Percentiles rank a stretch among this genome's conserved stretches.
These are phyloP conservation scores for Camelina sativa DNA, from an alignment of 345 rosid genomes.

Conservation along the genomic window DNA sequence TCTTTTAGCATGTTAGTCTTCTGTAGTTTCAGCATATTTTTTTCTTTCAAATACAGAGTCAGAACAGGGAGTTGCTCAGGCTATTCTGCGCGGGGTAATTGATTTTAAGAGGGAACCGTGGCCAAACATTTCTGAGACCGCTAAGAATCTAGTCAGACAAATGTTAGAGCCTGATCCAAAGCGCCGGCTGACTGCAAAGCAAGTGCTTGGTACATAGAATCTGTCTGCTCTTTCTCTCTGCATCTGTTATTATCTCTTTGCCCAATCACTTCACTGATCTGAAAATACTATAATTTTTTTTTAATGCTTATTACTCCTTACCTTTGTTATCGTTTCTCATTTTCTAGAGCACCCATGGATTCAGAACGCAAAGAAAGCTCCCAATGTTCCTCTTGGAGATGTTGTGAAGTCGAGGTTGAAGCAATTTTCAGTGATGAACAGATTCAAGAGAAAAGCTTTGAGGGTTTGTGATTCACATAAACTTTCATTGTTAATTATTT, in stretches of 20 bases:
- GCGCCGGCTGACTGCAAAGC: constrained; percentile 88
- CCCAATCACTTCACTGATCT: constrained; percentile 16
- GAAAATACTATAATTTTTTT: background rate
- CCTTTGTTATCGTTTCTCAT: constrained; percentile 15
- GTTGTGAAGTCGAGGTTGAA: constrained; percentile 95
- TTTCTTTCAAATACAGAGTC: constrained; percentile 64
- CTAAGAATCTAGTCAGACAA: constrained; percentile 84
- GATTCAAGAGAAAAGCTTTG: constrained; percentile 99
- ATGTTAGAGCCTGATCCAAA: constrained; percentile 99
- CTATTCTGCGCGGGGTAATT: constrained; percentile 92
- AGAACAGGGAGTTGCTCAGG: constrained; percentile 99
- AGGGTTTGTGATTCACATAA: constrained; percentile 66
- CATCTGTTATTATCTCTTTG: background rate
- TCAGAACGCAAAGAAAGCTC: constrained; percentile 96
- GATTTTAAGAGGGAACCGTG: constrained; percentile 99
- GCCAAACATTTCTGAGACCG: constrained; percentile 96
- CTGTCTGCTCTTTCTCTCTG: constrained; percentile 13
- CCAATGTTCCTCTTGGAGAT: constrained; percentile 97
- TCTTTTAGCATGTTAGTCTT: constrained; percentile 18
- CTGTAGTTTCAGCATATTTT: background rate
- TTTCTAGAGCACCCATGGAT: constrained; percentile 95
- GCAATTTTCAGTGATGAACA: constrained; percentile 99
- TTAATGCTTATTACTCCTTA: constrained; percentile 17
- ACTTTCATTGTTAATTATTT: constrained; percentile 1
- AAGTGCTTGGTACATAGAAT: constrained; percentile 79